Evolutionary conservation across 345 rosid species (phyloP), one percentile per base, ranked within the genome.

Genomic region (Zanthoxylum bungeanum): DNA sequence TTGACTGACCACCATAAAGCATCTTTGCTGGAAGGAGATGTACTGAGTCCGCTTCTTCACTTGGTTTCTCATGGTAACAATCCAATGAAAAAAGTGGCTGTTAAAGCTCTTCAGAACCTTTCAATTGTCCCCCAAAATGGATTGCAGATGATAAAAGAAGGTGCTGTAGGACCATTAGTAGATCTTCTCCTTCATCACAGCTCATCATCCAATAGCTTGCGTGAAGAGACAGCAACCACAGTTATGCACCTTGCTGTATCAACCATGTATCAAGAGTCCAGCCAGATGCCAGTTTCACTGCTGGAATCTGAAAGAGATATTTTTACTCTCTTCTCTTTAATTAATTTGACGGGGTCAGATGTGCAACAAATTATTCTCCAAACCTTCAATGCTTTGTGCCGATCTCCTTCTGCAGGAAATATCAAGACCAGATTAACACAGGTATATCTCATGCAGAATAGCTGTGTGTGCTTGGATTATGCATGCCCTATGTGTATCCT

Each of bases 1-100:
- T 69, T 89, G 75, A 82, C 91, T 42, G 91, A 85, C 68, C 85
- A 84, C 73, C 83, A 87, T 61, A 89, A 87, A 75, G 79, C 76
- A 57, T 78, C 84, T 27, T 74, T 89, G 50, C 77, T 82, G 59
- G 87, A 84, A 76, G 87, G 83, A 73, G 85, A 89, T 40, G 86
- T 69, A 27, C 64, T 89, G 34, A 70, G 59, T 66, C 87, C 91
- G 2, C 89, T 89, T 60, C 87, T 89, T 58, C 79, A 73, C 33
- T 70, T 80, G 80, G 76, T 85, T 72, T 75, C 85, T 52, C 36
- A 69, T 34, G 79, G 76, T 63, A 78, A 80, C 64, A 21, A 44
- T 50, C 75, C 51, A 47, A 81, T 77, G 82, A 85, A 81, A 70
- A 73, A 51, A 42, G 86, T 70, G 36, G 88, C 86, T 12, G 80